phyloP scores from a whole-genome alignment of 2,329 filamentous ascomycete genomes.

The Trichophyton mentagrophytes region DNA sequence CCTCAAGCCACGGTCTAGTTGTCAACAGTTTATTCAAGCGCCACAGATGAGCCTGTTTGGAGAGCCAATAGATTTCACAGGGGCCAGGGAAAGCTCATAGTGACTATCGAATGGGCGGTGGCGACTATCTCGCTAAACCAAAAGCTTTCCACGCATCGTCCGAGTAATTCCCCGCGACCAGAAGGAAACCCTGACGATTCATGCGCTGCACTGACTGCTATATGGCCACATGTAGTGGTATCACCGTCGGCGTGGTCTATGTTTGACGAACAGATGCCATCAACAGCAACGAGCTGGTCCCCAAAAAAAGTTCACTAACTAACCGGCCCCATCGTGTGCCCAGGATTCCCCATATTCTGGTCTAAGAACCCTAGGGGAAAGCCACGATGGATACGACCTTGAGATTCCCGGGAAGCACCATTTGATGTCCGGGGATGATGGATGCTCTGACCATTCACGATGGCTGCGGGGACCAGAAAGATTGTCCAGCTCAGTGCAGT shows the following conservation, averaged over 20 bases:
- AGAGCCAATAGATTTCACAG: not conserved
- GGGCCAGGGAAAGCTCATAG: not conserved
- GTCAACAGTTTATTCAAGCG: not conserved
- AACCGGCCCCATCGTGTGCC: too few relatives aligned
- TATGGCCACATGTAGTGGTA: too few relatives aligned
- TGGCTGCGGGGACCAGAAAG: not conserved
- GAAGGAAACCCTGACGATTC: too few relatives aligned
- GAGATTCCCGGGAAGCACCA: not conserved
- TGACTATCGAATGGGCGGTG: not conserved
- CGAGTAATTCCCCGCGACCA: not conserved
- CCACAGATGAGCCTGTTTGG: not conserved
- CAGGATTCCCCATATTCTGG: not conserved
- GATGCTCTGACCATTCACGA: not conserved
- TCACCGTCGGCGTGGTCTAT: too few relatives aligned
- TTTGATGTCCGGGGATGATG: not conserved
- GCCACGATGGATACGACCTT: not conserved
- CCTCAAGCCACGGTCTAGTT: too few relatives aligned
- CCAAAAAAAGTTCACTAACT: too few relatives aligned
- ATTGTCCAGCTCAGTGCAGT: not conserved
- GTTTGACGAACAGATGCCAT: too few relatives aligned
- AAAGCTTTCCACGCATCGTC: not conserved
- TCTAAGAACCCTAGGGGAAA: not conserved
- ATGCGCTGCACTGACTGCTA: too few relatives aligned
- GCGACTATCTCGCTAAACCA: not conserved
- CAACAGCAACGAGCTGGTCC: too few relatives aligned